Evolutionary conservation across 73 alveolate genomes (phyloP), one percentile per base, ranked within the genome.

Genomic region (Diophrys sp.): DNA sequence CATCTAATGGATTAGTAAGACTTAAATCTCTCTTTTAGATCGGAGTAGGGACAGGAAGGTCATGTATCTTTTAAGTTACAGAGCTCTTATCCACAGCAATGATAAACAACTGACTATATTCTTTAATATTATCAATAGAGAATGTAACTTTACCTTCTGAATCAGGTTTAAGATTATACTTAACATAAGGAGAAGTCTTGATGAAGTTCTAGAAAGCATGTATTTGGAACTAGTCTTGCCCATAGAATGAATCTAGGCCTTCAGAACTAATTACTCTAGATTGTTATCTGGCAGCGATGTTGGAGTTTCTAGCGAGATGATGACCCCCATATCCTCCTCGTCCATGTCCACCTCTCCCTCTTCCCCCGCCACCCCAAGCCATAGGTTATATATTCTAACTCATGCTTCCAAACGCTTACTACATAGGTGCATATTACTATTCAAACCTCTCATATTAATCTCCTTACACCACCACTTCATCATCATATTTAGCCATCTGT

Each of bases 201-300:
- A 90, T 70, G 81, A 92, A 89, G 80, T 92, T 90, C 28, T 73
- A 67, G 72, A 77, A 88, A 30, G 81, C 33, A 2, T 74, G 33
- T 44, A 44, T 44, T 44, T 44, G 62, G 62, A 44, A 11, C 18
- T 5, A 11, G 5, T 14, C 14, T 25, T 62, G 72, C n/a, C n/a
- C 79, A 90, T 90, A 23, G 72, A 62, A 62, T n/a, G n/a, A n/a
- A n/a, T n/a, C n/a, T n/a, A n/a, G n/a, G n/a, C n/a, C n/a, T n/a
- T n/a, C n/a, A n/a, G n/a, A n/a, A n/a, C n/a, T n/a, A n/a, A n/a
- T n/a, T n/a, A n/a, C n/a, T n/a, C 73, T 23, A 23, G 14, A n/a
- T 62, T 62, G 28, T 11, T 62, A 23, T 5, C 25, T 5, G 25
- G 5, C 11, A 11, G 11, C n/a, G 14, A n/a, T 62, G 32, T 62